Evolutionary conservation across 345 rosid genomes (phyloP).

Genomic region (Aquilaria sinensis): DNA sequence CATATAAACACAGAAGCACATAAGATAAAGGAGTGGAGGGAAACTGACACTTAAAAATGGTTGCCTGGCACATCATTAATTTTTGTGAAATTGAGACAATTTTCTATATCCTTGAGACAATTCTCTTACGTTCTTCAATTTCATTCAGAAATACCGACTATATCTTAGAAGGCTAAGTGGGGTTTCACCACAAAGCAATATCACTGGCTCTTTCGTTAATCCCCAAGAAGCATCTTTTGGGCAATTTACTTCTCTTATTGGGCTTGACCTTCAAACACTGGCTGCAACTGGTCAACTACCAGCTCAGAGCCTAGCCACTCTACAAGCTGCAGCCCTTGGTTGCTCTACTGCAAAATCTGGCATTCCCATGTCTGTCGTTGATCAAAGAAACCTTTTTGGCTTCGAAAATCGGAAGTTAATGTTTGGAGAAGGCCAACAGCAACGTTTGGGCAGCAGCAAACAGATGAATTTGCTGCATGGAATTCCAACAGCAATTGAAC

Average conservation of each 20-base stretch:
- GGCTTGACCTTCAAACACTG: conserved; percentile 62
- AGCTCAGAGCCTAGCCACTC: conserved; percentile 74
- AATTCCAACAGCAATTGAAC: conserved; percentile 65
- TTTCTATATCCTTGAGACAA: neutral
- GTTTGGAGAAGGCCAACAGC: conserved; percentile 65
- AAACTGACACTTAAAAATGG: too few species aligned
- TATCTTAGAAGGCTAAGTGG: conserved; percentile 94
- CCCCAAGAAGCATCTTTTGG: conserved; percentile 64
- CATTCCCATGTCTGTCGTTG: conserved; percentile 48
- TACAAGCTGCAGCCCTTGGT: conserved; percentile 77
- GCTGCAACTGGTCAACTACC: conserved; percentile 76
- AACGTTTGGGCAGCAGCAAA: conserved; percentile 33
- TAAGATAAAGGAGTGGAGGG: too few species aligned
- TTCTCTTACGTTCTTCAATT: neutral
- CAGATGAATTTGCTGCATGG: conserved; percentile 63
- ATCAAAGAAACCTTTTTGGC: conserved; percentile 76
- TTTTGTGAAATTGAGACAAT: too few species aligned
- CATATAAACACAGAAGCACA: too few species aligned
- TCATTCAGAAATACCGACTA: conserved; percentile 80
- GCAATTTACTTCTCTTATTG: conserved; percentile 47
- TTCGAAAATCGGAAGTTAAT: conserved; percentile 63
- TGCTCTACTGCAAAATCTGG: conserved; percentile 53
- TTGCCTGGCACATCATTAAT: too few species aligned
- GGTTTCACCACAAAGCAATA: conserved; percentile 56
- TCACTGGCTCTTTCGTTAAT: conserved; percentile 47